Evolutionary conservation across 345 rosid species (phyloP).

Genomic region (Arabidopsis arenosa): DNA sequence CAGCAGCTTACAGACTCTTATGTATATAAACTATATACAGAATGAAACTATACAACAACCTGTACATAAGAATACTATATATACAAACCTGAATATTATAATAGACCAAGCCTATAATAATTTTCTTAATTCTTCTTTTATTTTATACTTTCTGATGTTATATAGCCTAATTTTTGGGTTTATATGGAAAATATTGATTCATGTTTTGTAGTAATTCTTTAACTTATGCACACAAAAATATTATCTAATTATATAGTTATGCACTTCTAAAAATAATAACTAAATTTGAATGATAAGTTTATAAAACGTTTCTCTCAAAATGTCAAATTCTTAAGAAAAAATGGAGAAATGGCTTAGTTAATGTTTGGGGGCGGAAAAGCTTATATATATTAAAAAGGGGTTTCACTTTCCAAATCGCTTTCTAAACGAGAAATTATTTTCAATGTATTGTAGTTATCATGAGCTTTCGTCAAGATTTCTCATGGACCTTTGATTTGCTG

Average conservation of each 20-base stretch:
- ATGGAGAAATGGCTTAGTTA: not conserved
- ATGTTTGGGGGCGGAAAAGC: not conserved
- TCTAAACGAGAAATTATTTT: constrained; percentile 11
- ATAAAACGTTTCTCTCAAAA: not conserved
- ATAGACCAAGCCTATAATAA: not conserved
- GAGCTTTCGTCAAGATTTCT: constrained; percentile 33
- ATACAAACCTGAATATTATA: too few relatives aligned
- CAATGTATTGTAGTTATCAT: not conserved
- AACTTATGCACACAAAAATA: not conserved
- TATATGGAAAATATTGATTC: not conserved
- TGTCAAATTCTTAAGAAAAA: not conserved
- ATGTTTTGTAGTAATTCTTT: not conserved
- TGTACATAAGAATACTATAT: too few relatives aligned
- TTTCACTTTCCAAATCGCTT: constrained; percentile 27
- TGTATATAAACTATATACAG: too few relatives aligned
- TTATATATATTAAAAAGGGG: not conserved
- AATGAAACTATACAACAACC: too few relatives aligned
- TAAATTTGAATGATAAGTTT: not conserved
- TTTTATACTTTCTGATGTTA: not conserved
- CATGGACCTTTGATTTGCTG: constrained; percentile 23
- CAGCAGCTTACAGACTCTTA: too few relatives aligned
- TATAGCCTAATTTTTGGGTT: not conserved
- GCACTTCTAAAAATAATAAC: not conserved
- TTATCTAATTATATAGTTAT: not conserved
- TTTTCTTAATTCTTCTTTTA: not conserved